Conservation (phyloP, 768 basidiomycete species). For the Mycena venus region DNA sequence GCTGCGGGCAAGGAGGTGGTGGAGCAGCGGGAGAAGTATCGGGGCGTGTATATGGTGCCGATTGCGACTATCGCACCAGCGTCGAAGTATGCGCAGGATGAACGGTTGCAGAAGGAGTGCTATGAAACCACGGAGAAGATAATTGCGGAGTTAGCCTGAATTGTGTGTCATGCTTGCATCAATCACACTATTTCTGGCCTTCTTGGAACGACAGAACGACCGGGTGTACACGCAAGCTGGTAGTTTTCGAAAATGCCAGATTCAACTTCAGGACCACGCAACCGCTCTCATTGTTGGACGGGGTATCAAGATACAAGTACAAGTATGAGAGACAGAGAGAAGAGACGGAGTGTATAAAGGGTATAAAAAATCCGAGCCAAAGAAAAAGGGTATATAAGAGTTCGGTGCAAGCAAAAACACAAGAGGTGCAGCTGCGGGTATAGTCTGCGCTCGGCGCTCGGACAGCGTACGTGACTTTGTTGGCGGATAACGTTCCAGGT, state of each 20-base stretch:
- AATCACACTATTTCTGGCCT: too few relatives aligned
- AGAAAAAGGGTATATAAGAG: too few relatives aligned
- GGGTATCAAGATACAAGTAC: too few relatives aligned
- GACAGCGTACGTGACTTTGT: background rate
- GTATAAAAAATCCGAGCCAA: too few relatives aligned
- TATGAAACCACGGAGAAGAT: conserved; percentile 43
- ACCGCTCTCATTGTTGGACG: too few relatives aligned
- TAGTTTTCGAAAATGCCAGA: too few relatives aligned
- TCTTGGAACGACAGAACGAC: too few relatives aligned
- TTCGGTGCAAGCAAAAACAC: background rate
- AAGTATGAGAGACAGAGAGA: too few relatives aligned
- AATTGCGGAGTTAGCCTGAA: conserved; percentile 7
- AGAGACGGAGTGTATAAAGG: too few relatives aligned
- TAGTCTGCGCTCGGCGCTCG: background rate
- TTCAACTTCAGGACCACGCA: too few relatives aligned
- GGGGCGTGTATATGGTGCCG: conserved; percentile 48
- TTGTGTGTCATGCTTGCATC: too few relatives aligned
- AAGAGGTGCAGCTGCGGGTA: background rate
- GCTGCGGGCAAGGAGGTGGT: conserved; percentile 41
- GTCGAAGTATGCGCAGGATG: conserved; percentile 28
- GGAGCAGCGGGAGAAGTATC: conserved; percentile 39
- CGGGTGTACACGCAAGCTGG: too few relatives aligned
- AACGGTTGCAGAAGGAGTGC: conserved; percentile 42
- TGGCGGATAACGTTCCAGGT: background rate
- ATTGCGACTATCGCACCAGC: conserved; percentile 32